Percentiles rank a stretch among this genome's conserved stretches.
These are phyloP conservation scores for Neurospora intermedia DNA, from an alignment of 495 filamentous ascomycete genomes.

Conservation along the genomic window DNA sequence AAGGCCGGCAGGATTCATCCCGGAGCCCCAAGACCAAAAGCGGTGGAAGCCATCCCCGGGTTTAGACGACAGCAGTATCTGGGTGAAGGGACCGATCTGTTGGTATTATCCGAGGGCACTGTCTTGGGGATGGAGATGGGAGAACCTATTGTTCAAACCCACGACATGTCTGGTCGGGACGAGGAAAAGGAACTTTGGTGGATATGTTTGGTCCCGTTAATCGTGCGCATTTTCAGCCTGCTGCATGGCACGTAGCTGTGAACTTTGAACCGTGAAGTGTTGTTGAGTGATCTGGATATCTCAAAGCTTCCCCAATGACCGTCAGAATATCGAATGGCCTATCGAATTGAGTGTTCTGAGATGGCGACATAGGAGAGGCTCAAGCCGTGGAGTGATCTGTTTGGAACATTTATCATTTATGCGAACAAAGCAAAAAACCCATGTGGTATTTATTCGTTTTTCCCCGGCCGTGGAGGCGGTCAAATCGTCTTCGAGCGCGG, in stretches of 20 bases:
- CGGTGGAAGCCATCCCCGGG: background rate
- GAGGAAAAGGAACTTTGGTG: background rate
- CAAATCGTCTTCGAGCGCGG: rapidly evolving
- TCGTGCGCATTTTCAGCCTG: background rate
- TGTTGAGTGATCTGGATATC: background rate
- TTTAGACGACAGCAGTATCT: background rate
- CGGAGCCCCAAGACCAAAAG: background rate
- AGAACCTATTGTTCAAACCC: background rate
- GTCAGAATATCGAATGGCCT: background rate
- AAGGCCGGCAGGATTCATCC: background rate
- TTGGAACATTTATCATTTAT: background rate
- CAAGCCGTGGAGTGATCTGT: background rate
- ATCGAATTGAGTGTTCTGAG: no score
- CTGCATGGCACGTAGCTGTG: background rate
- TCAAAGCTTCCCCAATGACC: background rate
- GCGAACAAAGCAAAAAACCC: background rate
- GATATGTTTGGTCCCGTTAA: background rate
- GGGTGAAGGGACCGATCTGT: background rate
- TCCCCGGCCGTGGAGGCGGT: background rate
- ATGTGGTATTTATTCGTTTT: background rate
- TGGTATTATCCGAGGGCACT: background rate
- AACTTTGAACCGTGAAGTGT: background rate
- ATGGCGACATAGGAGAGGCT: background rate
- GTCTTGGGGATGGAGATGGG: background rate
- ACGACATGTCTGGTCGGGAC: background rate